Percentiles rank a stretch among this genome's conserved stretches.
Conservation (phyloP, 2,329 filamentous ascomycete genomes). For the Metarhizium robertsii region DNA sequence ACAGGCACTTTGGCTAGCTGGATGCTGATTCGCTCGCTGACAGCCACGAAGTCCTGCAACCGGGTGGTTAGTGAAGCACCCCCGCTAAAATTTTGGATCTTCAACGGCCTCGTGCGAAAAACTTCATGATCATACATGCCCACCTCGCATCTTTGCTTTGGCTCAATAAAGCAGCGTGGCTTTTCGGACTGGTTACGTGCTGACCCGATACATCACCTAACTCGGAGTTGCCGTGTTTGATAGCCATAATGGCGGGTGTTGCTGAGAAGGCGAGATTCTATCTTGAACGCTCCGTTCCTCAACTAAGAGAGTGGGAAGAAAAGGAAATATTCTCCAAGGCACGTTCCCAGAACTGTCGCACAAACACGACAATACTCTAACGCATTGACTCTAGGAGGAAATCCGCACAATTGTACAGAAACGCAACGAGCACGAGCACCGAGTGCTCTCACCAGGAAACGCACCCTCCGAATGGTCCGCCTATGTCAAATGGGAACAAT, state of each 20-base stretch:
- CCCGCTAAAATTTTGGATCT: constrained; percentile 15
- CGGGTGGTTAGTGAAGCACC: too few species aligned
- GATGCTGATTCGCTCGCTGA: neutral
- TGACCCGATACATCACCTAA: too few species aligned
- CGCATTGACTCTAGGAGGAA: constrained; percentile 54
- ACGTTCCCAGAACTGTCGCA: constrained; percentile 12
- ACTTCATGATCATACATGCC: constrained; percentile 6
- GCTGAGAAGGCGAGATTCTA: constrained; percentile 94
- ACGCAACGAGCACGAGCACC: constrained; percentile 88
- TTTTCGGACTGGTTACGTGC: too few species aligned
- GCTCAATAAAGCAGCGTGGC: too few species aligned
- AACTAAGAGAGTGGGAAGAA: constrained; percentile 83
- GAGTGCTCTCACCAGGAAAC: constrained; percentile 72
- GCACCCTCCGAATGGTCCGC: constrained; percentile 70
- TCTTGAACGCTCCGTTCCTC: constrained; percentile 83
- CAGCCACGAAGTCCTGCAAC: too few species aligned
- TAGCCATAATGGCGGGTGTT: constrained; percentile 61
- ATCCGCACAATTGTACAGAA: constrained; percentile 83
- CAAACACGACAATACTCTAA: neutral
- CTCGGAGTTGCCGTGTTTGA: neutral
- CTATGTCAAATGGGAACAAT: constrained; percentile 67
- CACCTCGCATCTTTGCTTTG: neutral
- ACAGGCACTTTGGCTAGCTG: neutral
- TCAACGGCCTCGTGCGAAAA: constrained; percentile 13
- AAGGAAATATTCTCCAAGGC: constrained; percentile 85